Base-by-base conservation (phyloP, 2,329 filamentous ascomycete species). In the Coniochaeta hoffmannii region DNA sequence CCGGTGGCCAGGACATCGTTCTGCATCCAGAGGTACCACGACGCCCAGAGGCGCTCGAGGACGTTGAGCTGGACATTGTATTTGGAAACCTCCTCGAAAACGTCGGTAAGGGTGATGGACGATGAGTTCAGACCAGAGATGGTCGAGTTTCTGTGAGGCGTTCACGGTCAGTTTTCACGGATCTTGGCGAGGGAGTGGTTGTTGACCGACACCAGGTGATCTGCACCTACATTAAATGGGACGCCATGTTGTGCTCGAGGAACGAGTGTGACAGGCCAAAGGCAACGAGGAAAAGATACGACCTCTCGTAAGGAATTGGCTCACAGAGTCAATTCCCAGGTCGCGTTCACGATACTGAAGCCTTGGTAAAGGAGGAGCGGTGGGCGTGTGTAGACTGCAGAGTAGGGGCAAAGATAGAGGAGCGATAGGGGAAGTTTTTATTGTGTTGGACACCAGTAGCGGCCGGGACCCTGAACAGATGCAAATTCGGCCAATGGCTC, bases 21-120 rank as follows among this genome's bases (percentile, higher is more conserved):
- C 72, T 96, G 90, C 88, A 97, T 96, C 81, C 86, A 99, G 15
- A 93, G 83, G 72, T 99, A 99, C 93, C 91, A 97, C 38, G 91
- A 86, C 73, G 89, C 88, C 94, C 94, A 99, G 62, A 96, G 79
- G 68, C 87, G 86, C 80, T 99, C 94, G 66, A 86, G 76, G 61
- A 90, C 79, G 73, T 90, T 97, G 67, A 99, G 85, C 63, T 91
- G 83, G 56, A 95, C 82, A 81, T 96, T 94, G 79, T 83, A 80
- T 68, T 85, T 84, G 66, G 80, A 76, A 22, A 87, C 77, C 68
- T 86, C 81, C 60, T 85, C 80, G 65, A 83, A 78, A 60, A 86
- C 80, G 62, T 34, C 31, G 28, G 71, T 74, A 38, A 81, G 72
- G 67, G 83, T 83, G 62, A 76, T 74, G 58, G 74, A 70, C 46